Conservation (phyloP, 1,139 yeast genomes). For the Debaryomyces psychrophilus region DNA sequence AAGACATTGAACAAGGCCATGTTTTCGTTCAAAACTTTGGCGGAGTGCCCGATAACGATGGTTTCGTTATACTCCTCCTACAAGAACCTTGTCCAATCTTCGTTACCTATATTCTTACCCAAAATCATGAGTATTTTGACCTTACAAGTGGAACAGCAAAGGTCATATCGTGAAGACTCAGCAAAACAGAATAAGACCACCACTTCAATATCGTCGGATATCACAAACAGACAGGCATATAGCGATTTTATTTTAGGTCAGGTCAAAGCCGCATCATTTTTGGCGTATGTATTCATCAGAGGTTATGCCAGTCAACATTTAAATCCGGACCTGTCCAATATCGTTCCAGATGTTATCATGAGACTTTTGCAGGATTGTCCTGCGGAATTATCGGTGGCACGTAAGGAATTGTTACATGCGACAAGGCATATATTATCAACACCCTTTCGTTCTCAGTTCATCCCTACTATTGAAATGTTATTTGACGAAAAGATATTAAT, state of each 20-base stretch:
- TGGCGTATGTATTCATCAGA: slow-evolving; percentile 88
- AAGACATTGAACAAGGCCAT: slow-evolving; percentile 59
- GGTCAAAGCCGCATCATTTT: slow-evolving; percentile 92
- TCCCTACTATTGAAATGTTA: slow-evolving; percentile 82
- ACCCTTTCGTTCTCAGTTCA: slow-evolving; percentile 77
- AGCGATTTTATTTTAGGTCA: slow-evolving; percentile 94
- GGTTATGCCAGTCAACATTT: slow-evolving; percentile 74
- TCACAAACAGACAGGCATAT: slow-evolving; percentile 76
- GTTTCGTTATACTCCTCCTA: slow-evolving; percentile 89
- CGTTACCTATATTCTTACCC: slow-evolving; percentile 80
- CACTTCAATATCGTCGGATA: slow-evolving; percentile 61
- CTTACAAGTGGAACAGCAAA: slow-evolving; percentile 66
- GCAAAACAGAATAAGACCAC: slow-evolving; percentile 64
- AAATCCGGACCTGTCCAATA: slow-evolving; percentile 61
- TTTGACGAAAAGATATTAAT: slow-evolving; percentile 86
- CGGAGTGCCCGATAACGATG: slow-evolving; percentile 97
- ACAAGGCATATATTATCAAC: slow-evolving; percentile 93
- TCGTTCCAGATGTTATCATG: slow-evolving; percentile 85
- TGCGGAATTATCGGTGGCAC: slow-evolving; percentile 87
- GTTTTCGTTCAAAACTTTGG: slow-evolving; percentile 84
- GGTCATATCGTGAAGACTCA: slow-evolving; percentile 44
- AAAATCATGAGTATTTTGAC: slow-evolving; percentile 74
- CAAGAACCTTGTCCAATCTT: slow-evolving; percentile 69
- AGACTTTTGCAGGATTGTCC: slow-evolving; percentile 94
- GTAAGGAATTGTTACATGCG: slow-evolving; percentile 92